Base-by-base conservation (phyloP, 2,329 filamentous ascomycete genomes). In the Colletotrichum salicis region DNA sequence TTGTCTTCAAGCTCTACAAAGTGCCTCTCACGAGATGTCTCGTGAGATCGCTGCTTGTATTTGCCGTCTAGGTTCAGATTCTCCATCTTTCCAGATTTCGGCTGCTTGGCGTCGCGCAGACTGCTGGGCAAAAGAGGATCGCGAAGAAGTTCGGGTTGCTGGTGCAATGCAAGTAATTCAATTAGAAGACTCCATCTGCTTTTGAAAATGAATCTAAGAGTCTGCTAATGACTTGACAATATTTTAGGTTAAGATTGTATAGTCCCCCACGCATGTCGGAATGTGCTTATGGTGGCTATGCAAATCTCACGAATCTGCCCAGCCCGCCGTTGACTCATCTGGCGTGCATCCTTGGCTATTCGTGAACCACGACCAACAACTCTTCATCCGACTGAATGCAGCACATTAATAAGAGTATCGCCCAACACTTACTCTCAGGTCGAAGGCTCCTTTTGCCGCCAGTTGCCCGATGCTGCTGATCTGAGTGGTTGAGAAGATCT, bases 391-490 rank as follows among this genome's bases (percentile, higher is more conserved):
- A 4, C 33, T 35, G 33, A 35, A n/a, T 29, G 19, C 13, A 48
- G 41, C 12, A 1, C 5, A 48, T 15, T 4, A 48, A n/a, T n/a
- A 48, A 15, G 41, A 13, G 1, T 6, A n/a, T 15, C 5, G 13
- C 15, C 24, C 22, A 13, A 2, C 6, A 2, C 15, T 4, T 3
- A 10, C 2, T 10, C 24, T 15, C 24, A 3, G 11, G 27, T 48
- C 8, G 24, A 54, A 15, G 5, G n/a, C 11, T 48, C 22, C 29
- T 35, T 69, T 35, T 54, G 65, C 27, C 69, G 65, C 65, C 69
- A 71, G 59, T 69, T 69, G 0, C 52, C 61, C 5, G 69, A 71
- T 19, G 65, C 33, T 2, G 69, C 27, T 31, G 58, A 63, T 24
- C 31, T 63, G 1, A 48, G 41, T 8, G 59, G 54, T 29, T 64